Base-by-base conservation (phyloP, 352 stramenopile genomes). In the Blastocystis sp. region DNA sequence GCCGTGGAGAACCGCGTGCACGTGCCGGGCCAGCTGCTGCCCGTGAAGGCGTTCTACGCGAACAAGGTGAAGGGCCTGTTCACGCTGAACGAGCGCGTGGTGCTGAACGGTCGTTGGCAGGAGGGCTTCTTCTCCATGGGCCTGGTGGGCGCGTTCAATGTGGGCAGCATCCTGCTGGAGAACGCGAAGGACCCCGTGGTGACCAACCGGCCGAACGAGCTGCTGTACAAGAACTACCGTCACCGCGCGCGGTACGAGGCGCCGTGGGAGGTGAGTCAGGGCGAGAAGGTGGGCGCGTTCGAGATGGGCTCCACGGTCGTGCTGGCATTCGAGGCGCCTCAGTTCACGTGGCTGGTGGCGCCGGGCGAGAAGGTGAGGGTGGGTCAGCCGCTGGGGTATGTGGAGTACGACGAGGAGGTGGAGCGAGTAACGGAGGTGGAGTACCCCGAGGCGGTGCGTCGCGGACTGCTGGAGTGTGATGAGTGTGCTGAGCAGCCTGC, bases 381-480 rank as follows among this genome's bases (percentile, higher is more conserved):
- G 48, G 78, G 78, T 3, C 78, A 88, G 60, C 78, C 78, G 19
- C 28, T 88, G 7, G 78, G 59, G 74, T 94, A 94, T 87, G 92
- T 95, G 34, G 92, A 94, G 64, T 91, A 93, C 70, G 90, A 92
- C 54, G 90, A 94, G 66, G 91, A 93, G 60, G 60, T n/a, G n/a
- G 54, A 80, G 62, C 19, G 9, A 19, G 48, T 80, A 2, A 38
- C 4, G n/a, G 61, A 77, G 34, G 17, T 19, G 19, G 78, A 62
- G 2, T 63, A 59, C 14, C 4, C 38, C 14, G 34, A 71, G 78
- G 7, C 40, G n/a, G 42, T 77, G 64, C 14, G 40, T 52, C 1
- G 34, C 2, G 34, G 10, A 21, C 54, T 66, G 74, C 7, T 17
- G 17, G 28, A 89, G 38, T 40, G 70, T 1, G 34, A 66, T 21